phyloP scores from a whole-genome alignment of 2,329 filamentous ascomycete genomes.

The Lecanosticta acicola region DNA sequence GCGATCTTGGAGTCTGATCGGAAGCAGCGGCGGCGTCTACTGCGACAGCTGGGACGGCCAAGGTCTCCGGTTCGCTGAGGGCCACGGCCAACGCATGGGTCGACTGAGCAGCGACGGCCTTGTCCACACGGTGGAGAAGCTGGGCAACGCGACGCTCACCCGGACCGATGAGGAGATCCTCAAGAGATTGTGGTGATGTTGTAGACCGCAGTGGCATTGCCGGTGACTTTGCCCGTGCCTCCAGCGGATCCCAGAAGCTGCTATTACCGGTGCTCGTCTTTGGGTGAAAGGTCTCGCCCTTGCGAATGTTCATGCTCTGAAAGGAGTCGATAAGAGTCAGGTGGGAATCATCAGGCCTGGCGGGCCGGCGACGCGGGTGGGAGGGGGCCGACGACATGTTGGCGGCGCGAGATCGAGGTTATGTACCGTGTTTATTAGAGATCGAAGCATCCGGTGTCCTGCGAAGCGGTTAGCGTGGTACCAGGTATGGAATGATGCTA shows the following conservation, averaged over 20 bases:
- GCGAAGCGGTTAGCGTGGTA: constrained; percentile 10
- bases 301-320: constrained; percentile 42
- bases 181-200: constrained; percentile 44
- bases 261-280: constrained; percentile 40
- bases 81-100: constrained; percentile 35
- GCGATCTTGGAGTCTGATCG: constrained; percentile 30
- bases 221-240: constrained; percentile 22
- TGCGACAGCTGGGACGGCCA: constrained; percentile 34
- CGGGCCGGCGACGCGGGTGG: constrained; percentile 44
- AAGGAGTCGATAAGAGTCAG: constrained; percentile 34
- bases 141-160: constrained; percentile 42
- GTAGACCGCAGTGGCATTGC: constrained; percentile 45
- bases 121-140: constrained; percentile 42
- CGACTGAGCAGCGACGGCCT: constrained; percentile 36
- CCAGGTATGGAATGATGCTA: not conserved
- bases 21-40: not conserved
- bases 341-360: constrained; percentile 32
- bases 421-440: constrained; percentile 15
- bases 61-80: constrained; percentile 43
- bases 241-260: constrained; percentile 35
- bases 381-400: constrained; percentile 30
- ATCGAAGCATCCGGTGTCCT: constrained; percentile 14
- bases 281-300: constrained; percentile 46
- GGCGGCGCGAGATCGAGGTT: constrained; percentile 17
- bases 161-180: constrained; percentile 43